A percentile compares a stretch with the other conserved stretches of the same genome.
phyloP scores from a whole-genome alignment of 129 eudicot genomes.

The Calendula officinalis region DNA sequence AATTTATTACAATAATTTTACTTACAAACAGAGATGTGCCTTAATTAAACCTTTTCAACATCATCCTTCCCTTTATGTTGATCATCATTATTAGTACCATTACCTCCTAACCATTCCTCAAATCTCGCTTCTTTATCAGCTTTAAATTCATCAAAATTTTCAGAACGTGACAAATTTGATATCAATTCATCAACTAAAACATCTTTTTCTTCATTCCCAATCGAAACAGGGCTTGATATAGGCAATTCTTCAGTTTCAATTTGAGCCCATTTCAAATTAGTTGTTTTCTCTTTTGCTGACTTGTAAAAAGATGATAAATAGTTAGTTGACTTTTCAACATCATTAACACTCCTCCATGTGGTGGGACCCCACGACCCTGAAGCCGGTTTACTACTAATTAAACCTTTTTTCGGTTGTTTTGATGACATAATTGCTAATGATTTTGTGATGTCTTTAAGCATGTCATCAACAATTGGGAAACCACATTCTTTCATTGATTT shows the following conservation, averaged over 20 bases:
- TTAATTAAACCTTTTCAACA: too few species aligned
- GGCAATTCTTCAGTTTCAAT: constrained; percentile 42
- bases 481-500: constrained; percentile 89
- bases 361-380: constrained; percentile 64
- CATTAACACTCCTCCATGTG: constrained; percentile 52
- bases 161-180: constrained; percentile 31
- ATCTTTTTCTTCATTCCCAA: constrained; percentile 35
- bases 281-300: constrained; percentile 55
- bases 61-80: background rate
- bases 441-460: constrained; percentile 63
- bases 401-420: constrained; percentile 66
- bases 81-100: constrained; percentile 11
- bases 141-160: constrained; percentile 58
- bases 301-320: constrained; percentile 58
- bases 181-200: constrained; percentile 29
- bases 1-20: constrained; percentile 25
- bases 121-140: constrained; percentile 76
- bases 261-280: constrained; percentile 49
- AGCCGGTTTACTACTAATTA: constrained; percentile 36
- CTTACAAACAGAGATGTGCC: constrained; percentile 12
- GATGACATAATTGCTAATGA: constrained; percentile 67
- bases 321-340: constrained; percentile 34
- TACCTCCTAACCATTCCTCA: constrained; percentile 70
- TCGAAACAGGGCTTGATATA: constrained; percentile 32
- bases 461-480: constrained; percentile 65